Conservation (phyloP, 2,329 filamentous ascomycete genomes). For the Pezicula rhizophila region DNA sequence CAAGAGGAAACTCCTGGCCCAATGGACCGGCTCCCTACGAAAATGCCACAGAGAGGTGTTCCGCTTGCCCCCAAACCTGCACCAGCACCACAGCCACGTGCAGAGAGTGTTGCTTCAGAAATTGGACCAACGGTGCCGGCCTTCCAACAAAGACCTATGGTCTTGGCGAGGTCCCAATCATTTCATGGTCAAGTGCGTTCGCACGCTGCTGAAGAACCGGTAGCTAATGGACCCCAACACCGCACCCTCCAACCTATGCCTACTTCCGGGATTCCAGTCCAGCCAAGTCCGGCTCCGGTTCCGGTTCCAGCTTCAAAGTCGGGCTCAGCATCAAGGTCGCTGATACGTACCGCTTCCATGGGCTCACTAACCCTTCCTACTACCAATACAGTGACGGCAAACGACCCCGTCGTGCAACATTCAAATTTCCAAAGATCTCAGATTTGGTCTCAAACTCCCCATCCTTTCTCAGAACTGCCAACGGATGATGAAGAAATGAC, state of each 20-base stretch:
- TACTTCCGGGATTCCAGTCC: background rate
- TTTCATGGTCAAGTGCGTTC: background rate
- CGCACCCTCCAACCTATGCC: background rate
- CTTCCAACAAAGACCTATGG: constrained; percentile 13
- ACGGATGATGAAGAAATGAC: constrained; percentile 21
- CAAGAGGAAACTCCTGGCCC: constrained; percentile 32
- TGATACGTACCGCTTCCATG: constrained; percentile 23
- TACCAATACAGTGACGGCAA: constrained; percentile 33
- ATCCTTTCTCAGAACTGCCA: constrained; percentile 31
- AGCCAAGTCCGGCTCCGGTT: constrained; percentile 3
- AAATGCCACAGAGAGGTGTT: constrained; percentile 23
- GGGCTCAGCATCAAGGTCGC: constrained; percentile 34
- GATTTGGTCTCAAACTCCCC: constrained; percentile 39
- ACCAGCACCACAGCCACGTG: constrained; percentile 24
- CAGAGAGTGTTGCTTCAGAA: constrained; percentile 23
- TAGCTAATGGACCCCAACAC: background rate
- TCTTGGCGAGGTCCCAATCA: constrained; percentile 1
- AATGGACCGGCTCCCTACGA: constrained; percentile 34
- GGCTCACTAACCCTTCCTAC: constrained; percentile 26
- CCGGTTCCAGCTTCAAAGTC: constrained; percentile 25
- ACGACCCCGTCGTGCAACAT: constrained; percentile 43
- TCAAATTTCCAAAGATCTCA: constrained; percentile 33
- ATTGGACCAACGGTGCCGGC: constrained; percentile 13
- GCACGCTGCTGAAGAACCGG: background rate
- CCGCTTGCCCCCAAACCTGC: constrained; percentile 32